A percentile compares a stretch with the other conserved stretches of the same genome.
These are phyloP conservation scores for Citrullus colocynthis DNA, from an alignment of 306 rosid species.

Conservation along the genomic window DNA sequence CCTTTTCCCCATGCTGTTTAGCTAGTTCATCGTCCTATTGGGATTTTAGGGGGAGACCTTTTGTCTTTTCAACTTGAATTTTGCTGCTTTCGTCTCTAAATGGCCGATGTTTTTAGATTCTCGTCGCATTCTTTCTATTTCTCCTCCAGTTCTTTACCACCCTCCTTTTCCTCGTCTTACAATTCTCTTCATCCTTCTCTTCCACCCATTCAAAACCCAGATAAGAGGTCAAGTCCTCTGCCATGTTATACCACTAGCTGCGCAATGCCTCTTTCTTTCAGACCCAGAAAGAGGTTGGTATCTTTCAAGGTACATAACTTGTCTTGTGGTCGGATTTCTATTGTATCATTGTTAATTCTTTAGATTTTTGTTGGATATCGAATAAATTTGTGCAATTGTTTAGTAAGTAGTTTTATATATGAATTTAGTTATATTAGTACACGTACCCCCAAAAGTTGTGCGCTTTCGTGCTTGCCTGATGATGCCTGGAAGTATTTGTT, in stretches of 20 bases:
- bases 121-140: slow-evolving; percentile 45
- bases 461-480: neutral
- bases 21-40: neutral
- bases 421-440: neutral
- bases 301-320: slow-evolving; percentile 50
- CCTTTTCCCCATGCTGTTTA: neutral
- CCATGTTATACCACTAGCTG: slow-evolving; percentile 18
- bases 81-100: slow-evolving; percentile 12
- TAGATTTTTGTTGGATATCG: neutral
- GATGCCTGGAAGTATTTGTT: neutral
- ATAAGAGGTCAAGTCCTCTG: slow-evolving; percentile 22
- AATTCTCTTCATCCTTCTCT: slow-evolving; percentile 27
- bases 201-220: slow-evolving; percentile 11
- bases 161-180: slow-evolving; percentile 31
- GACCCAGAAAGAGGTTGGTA: slow-evolving; percentile 37
- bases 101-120: slow-evolving; percentile 66
- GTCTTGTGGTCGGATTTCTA: neutral
- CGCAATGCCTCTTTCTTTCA: slow-evolving; percentile 25
- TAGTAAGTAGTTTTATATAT: neutral
- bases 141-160: slow-evolving; percentile 28
- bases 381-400: neutral
- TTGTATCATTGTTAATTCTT: neutral
- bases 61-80: neutral
- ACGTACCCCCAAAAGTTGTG: neutral
- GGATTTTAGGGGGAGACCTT: neutral